Evolutionary conservation across 805 yeast species (phyloP), one percentile per base, ranked within the genome.

Genomic region (Ascoidea asiatica): DNA sequence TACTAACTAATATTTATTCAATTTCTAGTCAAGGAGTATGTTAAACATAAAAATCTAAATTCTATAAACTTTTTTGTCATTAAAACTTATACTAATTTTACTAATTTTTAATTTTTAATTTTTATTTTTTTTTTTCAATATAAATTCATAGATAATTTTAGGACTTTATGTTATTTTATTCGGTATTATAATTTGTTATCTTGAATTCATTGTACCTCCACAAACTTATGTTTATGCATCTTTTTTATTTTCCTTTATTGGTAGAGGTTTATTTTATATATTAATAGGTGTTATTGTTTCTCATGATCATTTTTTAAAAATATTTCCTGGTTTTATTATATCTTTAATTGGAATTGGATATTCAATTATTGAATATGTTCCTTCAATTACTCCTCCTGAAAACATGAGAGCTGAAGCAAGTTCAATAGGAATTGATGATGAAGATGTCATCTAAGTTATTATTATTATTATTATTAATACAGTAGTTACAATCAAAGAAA

Each of bases 311-410:
- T 58, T 71, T 33, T 61, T 83, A 49, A 70, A 87, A 51, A 55
- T 74, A 37, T 57, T 84, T 39, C 64, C 75, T n/a, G 80, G 81
- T 2, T 50, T 80, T 7, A 43, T 82, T 13, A 64, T 84, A n/a
- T 70, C 75, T 37, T 38, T 75, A 2, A 60, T 77, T 20, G 95
- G 95, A 22, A 56, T 75, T 19, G 72, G 62, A 2, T 86, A 69
- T 60, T 57, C 71, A 42, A 74, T 63, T 1, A 69, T 86, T 54
- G 92, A 86, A 60, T 80, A 81, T 43, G 61, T 83, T 21, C 87
- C 89, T 18, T 73, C 82, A 48, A 66, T 85, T 38, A 79, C 83
- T 44, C 81, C 88, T 22, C 96, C 95, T 18, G 82, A 75, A 46
- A 85, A 81, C 62, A 85, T 87, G 84, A 82, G 72, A 54, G 63